phyloP scores from a whole-genome alignment of 371 early-diverging fungal species.

The Rhizopus sp. region DNA sequence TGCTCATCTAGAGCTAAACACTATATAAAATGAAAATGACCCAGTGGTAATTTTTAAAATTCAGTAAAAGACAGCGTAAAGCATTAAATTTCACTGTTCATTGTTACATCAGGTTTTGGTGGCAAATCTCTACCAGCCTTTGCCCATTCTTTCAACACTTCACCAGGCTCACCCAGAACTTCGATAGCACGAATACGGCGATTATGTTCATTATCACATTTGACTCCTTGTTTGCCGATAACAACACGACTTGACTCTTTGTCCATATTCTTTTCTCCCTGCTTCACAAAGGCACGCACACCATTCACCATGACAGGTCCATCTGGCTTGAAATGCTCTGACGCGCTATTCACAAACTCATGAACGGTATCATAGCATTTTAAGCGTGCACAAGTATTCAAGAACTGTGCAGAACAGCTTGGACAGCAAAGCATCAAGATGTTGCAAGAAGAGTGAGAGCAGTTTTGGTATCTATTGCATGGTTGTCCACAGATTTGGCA shows the following conservation, averaged over 20 bases:
- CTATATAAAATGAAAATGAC: not conserved
- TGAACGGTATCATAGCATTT: constrained; percentile 64
- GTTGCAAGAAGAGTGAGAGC: constrained; percentile 73
- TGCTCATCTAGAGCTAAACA: too few relatives aligned
- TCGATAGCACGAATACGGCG: constrained; percentile 40
- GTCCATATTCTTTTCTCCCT: constrained; percentile 33
- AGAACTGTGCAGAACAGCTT: constrained; percentile 58
- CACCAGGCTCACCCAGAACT: constrained; percentile 51
- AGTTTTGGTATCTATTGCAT: constrained; percentile 73
- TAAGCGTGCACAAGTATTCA: constrained; percentile 62
- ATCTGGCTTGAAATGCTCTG: constrained; percentile 32
- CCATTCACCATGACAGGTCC: constrained; percentile 42
- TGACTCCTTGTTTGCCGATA: constrained; percentile 40
- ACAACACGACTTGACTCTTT: constrained; percentile 28
- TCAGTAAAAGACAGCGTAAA: not conserved
- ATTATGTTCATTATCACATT: constrained; percentile 45
- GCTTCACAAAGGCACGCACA: constrained; percentile 41
- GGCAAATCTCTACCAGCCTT: constrained; percentile 43
- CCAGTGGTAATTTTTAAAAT: not conserved
- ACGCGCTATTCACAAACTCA: constrained; percentile 24
- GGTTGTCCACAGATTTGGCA: constrained; percentile 75
- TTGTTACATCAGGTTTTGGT: constrained; percentile 11
- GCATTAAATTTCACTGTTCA: not conserved
- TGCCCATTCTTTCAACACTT: constrained; percentile 46
- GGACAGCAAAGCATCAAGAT: constrained; percentile 75